Conservation (phyloP, 2,329 filamentous ascomycete genomes). For the Sporothrix protearum region DNA sequence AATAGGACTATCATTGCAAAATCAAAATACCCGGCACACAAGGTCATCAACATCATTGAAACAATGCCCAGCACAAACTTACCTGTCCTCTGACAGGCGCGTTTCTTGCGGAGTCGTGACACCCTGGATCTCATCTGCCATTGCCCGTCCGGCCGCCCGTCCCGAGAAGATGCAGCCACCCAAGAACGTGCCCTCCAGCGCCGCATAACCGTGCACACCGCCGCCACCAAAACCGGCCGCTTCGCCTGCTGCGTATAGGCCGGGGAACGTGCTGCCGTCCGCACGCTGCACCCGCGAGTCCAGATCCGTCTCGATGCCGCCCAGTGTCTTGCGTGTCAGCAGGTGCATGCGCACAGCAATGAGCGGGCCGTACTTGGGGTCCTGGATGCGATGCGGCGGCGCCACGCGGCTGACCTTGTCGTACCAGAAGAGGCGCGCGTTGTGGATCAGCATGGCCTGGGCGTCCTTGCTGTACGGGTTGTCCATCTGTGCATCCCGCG, state of each 20-base stretch:
- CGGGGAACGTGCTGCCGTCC: conserved; percentile 49
- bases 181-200: conserved; percentile 60
- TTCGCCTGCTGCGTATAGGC: conserved; percentile 59
- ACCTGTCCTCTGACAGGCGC: not conserved
- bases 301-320: conserved; percentile 58
- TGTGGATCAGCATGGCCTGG: conserved; percentile 59
- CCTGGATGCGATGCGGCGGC: conserved; percentile 51
- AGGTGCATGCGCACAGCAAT: conserved; percentile 60
- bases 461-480: conserved; percentile 58
- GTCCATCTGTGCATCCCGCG: conserved; percentile 53
- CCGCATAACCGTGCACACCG: conserved; percentile 60
- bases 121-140: conserved; percentile 46
- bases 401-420: conserved; percentile 52
- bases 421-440: conserved; percentile 54
- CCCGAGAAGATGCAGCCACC: conserved; percentile 63
- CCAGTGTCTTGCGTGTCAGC: conserved; percentile 58
- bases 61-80: not conserved
- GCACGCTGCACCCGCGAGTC: conserved; percentile 52
- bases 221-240: conserved; percentile 60
- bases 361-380: conserved; percentile 54
- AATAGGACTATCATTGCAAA: not conserved
- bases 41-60: not conserved
- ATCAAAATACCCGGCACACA: not conserved
- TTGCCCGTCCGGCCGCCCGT: conserved; percentile 52
- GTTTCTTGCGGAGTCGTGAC: not conserved